Base-by-base conservation (phyloP, 192 early-diverging fungal genomes). In the Coemansia sp. region DNA sequence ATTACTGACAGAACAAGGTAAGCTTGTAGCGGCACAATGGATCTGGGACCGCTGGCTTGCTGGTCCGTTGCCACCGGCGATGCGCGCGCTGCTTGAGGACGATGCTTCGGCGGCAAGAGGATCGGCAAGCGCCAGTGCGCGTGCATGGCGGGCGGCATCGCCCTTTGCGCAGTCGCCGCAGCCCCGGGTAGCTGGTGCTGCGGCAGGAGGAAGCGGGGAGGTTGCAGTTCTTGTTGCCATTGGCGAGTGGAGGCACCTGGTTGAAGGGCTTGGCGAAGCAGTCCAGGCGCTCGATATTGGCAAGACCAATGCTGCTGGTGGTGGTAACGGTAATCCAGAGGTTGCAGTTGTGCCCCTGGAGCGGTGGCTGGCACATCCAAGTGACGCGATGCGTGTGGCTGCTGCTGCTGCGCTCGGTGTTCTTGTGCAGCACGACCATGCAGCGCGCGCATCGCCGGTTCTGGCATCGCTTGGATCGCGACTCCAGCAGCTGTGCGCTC, bases 201-300 rank as follows among this genome's bases (percentile, higher is more conserved):
- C 32, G 2, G 32, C 12, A 9, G 40, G 64, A 3, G 18, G 38
- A 15, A 42, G 61, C 45, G 52, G 23, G 1, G 52, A 54, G 23
- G 26, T 54, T 12, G 52, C 52, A 0, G 48, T 96, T 13, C 79
- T 91, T 2, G 86, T 87, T 53, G 92, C 89, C 1, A 67, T 96
- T 52, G 86, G 91, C 45, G 90, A 95, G 68, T 85, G 92, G 59
- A 86, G 89, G 0, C 70, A 84, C 12, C 85, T 99, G 23, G 64
- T 95, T 8, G 74, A 85, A 39, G 93, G 93, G 68, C 75, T 97
- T 12, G 94, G 93, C 38, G 72, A 72, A n/a, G 52, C 53, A n/a
- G 59, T 23, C 9, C 40, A 21, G 15, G 54, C 65, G 13, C 16
- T 50, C 6, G 58, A 47, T 48, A 19, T 42, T 19, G 38, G 57